Conservation (phyloP, 495 filamentous ascomycete species). For the Schizothecium vesticola region DNA sequence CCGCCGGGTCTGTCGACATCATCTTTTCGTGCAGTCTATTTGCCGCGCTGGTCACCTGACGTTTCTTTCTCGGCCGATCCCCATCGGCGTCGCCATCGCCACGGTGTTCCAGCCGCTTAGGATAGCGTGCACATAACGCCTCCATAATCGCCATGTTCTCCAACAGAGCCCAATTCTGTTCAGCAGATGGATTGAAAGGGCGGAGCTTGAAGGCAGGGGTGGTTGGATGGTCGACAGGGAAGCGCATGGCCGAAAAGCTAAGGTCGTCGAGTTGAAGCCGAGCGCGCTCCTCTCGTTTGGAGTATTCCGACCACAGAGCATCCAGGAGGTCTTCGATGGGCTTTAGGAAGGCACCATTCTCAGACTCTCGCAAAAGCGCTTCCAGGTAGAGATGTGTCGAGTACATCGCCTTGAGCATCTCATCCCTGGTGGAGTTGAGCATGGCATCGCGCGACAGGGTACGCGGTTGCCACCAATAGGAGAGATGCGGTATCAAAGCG, state of each 20-base stretch:
- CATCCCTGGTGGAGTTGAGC: conserved; percentile 51
- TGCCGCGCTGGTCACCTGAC: conserved; percentile 50
- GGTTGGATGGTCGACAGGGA: conserved; percentile 30
- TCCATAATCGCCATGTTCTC: conserved; percentile 48
- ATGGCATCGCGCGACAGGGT: conserved; percentile 68
- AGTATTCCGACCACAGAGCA: conserved; percentile 66
- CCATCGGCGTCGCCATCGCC: conserved; percentile 19
- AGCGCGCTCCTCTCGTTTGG: conserved; percentile 60
- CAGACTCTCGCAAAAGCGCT: conserved; percentile 25
- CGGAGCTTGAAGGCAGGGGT: conserved; percentile 43
- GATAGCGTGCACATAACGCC: conserved; percentile 33
- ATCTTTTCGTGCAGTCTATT: conserved; percentile 60
- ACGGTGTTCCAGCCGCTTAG: conserved; percentile 14
- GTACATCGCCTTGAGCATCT: conserved; percentile 65
- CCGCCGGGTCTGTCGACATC: conserved; percentile 47
- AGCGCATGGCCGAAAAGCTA: conserved; percentile 44
- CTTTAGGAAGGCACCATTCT: conserved; percentile 26
- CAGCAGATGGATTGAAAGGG: conserved; percentile 40
- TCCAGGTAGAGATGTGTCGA: conserved; percentile 57
- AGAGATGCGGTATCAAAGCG: conserved; percentile 64
- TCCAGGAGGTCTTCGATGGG: conserved; percentile 52
- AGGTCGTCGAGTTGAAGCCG: conserved; percentile 73
- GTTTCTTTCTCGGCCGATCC: conserved; percentile 57
- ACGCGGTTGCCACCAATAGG: conserved; percentile 63
- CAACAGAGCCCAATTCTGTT: conserved; percentile 51